Evolutionary conservation across 1,284 basidiomycete species (phyloP).

Genomic region (Rhodotorula glutinis): DNA sequence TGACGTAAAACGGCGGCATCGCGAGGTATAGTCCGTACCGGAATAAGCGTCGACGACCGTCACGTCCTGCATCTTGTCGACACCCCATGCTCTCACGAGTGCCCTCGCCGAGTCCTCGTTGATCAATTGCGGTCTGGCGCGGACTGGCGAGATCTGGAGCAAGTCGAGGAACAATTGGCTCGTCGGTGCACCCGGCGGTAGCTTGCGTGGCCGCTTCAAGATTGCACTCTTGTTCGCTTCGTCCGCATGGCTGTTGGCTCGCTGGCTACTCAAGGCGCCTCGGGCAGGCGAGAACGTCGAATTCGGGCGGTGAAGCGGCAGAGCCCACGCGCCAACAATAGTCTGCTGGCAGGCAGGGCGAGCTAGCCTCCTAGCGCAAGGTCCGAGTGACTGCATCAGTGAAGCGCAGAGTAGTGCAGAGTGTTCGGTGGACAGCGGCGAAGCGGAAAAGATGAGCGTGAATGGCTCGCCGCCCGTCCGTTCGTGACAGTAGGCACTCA

Average conservation of each 20-base stretch:
- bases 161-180: conserved; percentile 18
- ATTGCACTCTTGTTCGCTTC: background rate
- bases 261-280: background rate
- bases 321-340: background rate
- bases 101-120: conserved; percentile 33
- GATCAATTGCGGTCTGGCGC: conserved; percentile 26
- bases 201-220: background rate
- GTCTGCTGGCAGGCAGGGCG: too few species aligned
- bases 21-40: conserved; percentile 1
- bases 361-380: too few species aligned
- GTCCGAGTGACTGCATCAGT: too few species aligned
- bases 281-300: background rate
- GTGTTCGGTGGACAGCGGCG: too few species aligned
- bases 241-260: background rate
- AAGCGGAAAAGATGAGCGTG: too few species aligned
- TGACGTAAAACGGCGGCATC: background rate
- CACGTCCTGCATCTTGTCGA: conserved; percentile 35
- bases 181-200: background rate
- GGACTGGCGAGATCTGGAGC: conserved; percentile 13
- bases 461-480: too few species aligned
- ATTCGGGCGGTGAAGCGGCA: background rate
- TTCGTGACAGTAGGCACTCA: too few species aligned
- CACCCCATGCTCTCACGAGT: conserved; percentile 33
- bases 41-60: conserved; percentile 32
- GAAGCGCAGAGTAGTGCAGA: too few species aligned